Conservation (phyloP, 2,329 filamentous ascomycete genomes). For the Raffaelea albimanens region DNA sequence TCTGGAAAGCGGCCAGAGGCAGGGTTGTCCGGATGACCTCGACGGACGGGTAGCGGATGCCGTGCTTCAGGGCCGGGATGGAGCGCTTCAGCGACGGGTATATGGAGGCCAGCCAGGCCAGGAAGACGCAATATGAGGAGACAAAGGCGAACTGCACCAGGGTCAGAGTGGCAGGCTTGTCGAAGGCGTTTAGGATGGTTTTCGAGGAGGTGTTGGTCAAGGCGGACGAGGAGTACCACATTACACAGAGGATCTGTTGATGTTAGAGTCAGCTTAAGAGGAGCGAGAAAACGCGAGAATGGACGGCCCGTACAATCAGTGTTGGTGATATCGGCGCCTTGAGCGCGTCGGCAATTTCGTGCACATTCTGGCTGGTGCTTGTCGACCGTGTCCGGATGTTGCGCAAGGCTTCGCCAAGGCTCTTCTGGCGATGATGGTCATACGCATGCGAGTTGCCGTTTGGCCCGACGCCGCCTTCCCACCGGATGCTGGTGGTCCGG, state of each 20-base stretch:
- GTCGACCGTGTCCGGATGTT: constrained; percentile 71
- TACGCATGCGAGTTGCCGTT: constrained; percentile 11
- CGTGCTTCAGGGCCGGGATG: constrained; percentile 72
- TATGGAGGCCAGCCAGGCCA: constrained; percentile 64
- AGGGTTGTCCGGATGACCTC: constrained; percentile 81
- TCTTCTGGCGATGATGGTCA: constrained; percentile 69
- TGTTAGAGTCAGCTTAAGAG: not conserved
- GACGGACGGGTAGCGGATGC: constrained; percentile 69
- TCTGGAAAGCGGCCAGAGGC: constrained; percentile 87
- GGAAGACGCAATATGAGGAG: constrained; percentile 72
- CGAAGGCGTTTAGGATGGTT: constrained; percentile 84
- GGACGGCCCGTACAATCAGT: constrained; percentile 58
- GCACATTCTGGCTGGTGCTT: constrained; percentile 86
- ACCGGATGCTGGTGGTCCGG: constrained; percentile 20
- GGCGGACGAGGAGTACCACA: constrained; percentile 94
- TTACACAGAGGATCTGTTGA: constrained; percentile 64
- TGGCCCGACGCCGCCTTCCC: constrained; percentile 15
- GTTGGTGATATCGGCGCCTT: constrained; percentile 82
- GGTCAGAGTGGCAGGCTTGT: constrained; percentile 84
- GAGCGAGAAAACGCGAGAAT: not conserved
- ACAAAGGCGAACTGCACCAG: constrained; percentile 92
- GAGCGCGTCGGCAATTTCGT: constrained; percentile 85
- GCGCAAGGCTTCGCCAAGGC: constrained; percentile 77
- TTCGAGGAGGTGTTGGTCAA: constrained; percentile 97
- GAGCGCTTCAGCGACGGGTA: constrained; percentile 62